Percentiles rank a stretch among this genome's conserved stretches.
Conservation (phyloP, 768 basidiomycete genomes). For the Pulveroboletus sp. region DNA sequence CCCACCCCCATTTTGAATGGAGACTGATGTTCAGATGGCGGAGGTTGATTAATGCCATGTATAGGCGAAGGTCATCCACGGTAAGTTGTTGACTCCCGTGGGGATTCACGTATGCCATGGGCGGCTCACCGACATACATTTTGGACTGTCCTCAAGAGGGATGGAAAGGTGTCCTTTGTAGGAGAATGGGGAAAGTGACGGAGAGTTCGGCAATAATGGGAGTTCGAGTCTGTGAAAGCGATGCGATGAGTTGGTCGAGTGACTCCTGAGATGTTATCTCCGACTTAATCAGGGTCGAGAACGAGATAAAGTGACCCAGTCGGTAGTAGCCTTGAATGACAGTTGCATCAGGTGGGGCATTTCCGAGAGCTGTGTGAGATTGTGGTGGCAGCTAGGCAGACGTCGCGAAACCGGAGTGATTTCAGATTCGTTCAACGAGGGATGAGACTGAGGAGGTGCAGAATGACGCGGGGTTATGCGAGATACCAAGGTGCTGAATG, state of each 20-base stretch:
- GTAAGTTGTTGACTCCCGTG: not conserved
- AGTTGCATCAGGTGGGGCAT: not conserved
- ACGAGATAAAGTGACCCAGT: too few species aligned
- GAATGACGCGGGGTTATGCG: too few species aligned
- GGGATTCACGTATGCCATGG: too few species aligned
- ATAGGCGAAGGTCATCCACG: not conserved
- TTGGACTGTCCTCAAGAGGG: not conserved
- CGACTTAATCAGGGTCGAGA: not conserved
- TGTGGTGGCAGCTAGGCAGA: not conserved
- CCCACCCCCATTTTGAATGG: not conserved
- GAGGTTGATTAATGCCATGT: slow-evolving; percentile 1
- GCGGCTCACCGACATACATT: too few species aligned
- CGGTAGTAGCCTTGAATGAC: too few species aligned
- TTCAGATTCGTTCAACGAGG: not conserved
- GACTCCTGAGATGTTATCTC: not conserved
- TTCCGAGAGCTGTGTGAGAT: not conserved
- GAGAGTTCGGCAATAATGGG: not conserved
- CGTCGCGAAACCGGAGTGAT: not conserved
- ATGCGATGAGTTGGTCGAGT: not conserved
- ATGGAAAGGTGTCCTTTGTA: not conserved
- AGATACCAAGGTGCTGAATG: not conserved
- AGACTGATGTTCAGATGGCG: not conserved
- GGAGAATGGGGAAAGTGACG: not conserved
- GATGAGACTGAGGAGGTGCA: not conserved
- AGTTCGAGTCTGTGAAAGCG: not conserved